Base-by-base conservation (phyloP, 1,284 basidiomycete genomes). In the Ganoderma resinaceum region DNA sequence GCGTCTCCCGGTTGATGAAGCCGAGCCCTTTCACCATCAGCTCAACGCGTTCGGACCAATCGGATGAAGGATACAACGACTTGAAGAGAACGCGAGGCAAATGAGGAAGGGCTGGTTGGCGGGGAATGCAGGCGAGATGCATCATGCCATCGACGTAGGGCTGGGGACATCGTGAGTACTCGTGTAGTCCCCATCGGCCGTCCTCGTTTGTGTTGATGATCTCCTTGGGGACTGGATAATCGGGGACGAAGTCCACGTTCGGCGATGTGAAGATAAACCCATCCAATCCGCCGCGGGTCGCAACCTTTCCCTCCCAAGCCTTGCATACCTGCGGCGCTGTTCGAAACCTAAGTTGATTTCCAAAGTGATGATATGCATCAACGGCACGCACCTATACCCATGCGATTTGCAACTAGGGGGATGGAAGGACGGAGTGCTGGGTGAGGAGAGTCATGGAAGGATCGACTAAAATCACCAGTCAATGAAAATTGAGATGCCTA, bases 171-270 rank as follows among this genome's bases (percentile, higher is more conserved):
- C 33, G 35, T 8, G 57, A 59, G 57, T 59, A 59, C 35, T 59
- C 57, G 20, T 59, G 57, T 3, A 59, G 16, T 12, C 57, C 2
- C 77, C 78, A 2, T 62, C 72, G 49, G 75, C 74, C 1, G 58
- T 57, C 12, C 40, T 67, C 0, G 55, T 76, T 0, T 23, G 74
- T 9, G 81, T 42, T 49, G 61, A 62, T 31, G 43, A 43, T 80
- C 14, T 38, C 35, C 33, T 14, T 23, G 20, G 11, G n/a, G 23
- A 59, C 57, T 1, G 57, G 57, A 59, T 59, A 59, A 2, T 37
- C 33, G 60, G 70, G 81, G 43, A 66, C 82, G 0, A 33, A 66
- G 5, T 83, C 80, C 78, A 73, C 70, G 26, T 63, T 76, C 0
- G 81, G 81, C 0, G 81, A 83, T 66, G 57, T 59, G 14, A 37